A percentile compares a stretch with the other conserved stretches of the same genome.
Evolutionary conservation across 1,139 yeast species (phyloP).

Genomic region (Tardiomyces depauwii): DNA sequence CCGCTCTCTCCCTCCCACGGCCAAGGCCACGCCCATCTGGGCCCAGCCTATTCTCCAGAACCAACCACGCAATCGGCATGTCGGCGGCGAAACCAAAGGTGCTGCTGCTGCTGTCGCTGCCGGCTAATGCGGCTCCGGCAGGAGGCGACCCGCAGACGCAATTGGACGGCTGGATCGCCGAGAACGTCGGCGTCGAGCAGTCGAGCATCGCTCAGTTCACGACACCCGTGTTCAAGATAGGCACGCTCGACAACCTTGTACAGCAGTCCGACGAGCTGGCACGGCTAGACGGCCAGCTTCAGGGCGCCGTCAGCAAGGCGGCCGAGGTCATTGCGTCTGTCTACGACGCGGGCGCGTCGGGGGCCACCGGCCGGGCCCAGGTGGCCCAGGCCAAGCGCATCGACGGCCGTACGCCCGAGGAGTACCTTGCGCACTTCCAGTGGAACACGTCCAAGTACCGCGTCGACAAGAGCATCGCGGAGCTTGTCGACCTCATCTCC

Average conservation of each 20-base stretch:
- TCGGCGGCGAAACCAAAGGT: background rate
- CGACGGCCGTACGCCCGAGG: conserved; percentile 41
- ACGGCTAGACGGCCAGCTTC: conserved; percentile 69
- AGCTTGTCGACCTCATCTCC: conserved; percentile 57
- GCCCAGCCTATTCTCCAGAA: too few species aligned
- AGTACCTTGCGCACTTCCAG: conserved; percentile 59
- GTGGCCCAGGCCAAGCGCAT: conserved; percentile 38
- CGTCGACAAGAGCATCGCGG: conserved; percentile 70
- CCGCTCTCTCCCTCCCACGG: too few species aligned
- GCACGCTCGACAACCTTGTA: conserved; percentile 85
- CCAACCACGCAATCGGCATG: background rate
- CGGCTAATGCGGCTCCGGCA: conserved; percentile 37
- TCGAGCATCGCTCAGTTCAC: conserved; percentile 32
- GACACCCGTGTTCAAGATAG: conserved; percentile 87
- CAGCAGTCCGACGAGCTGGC: conserved; percentile 82
- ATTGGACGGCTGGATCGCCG: conserved; percentile 29
- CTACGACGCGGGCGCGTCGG: conserved; percentile 27
- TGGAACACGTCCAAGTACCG: conserved; percentile 89
- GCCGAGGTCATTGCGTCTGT: conserved; percentile 55
- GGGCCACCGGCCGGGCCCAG: conserved; percentile 33
- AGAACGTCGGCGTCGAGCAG: conserved; percentile 16
- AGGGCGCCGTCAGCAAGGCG: conserved; percentile 56
- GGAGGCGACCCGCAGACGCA: conserved; percentile 31
- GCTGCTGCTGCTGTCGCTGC: conserved; percentile 34
- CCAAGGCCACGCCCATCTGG: too few species aligned